Percentiles rank a stretch among this genome's conserved stretches.
Conservation (phyloP, 2,329 filamentous ascomycete genomes). For the Colletotrichum neosansevieriae region DNA sequence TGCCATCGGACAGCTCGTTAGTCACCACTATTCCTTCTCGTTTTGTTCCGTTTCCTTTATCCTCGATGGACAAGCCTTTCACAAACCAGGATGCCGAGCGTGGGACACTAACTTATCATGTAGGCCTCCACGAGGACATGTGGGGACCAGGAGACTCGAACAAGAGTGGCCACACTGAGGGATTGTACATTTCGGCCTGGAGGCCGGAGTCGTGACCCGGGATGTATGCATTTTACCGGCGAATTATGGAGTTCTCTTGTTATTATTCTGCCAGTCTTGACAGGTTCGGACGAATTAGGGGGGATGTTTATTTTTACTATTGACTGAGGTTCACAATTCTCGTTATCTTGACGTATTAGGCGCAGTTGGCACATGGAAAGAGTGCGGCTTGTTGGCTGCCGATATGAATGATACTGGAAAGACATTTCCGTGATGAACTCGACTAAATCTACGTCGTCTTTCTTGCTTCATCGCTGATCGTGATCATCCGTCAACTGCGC, state of each 20-base stretch:
- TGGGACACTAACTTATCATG: constrained; percentile 28
- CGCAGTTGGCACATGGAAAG: constrained; percentile 16
- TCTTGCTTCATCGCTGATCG: background rate
- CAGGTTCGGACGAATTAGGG: too few relatives aligned
- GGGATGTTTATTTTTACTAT: too few relatives aligned
- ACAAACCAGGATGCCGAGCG: constrained; percentile 21
- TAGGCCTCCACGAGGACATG: background rate
- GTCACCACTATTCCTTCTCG: constrained; percentile 36
- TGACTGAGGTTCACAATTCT: background rate
- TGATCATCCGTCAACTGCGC: background rate
- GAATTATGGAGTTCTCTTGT: too few relatives aligned
- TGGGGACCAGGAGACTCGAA: background rate
- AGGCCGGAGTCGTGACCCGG: background rate
- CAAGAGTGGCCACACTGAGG: too few relatives aligned
- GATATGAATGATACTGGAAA: constrained; percentile 17
- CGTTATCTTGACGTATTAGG: constrained; percentile 9
- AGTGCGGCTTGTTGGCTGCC: background rate
- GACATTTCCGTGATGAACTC: background rate
- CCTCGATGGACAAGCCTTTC: background rate
- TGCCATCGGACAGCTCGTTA: constrained; percentile 32
- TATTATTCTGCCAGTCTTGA: too few relatives aligned
- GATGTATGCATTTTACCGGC: constrained; percentile 2
- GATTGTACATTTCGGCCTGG: background rate
- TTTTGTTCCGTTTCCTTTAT: background rate
- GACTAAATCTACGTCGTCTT: too few relatives aligned